Conservation (phyloP, 2,329 filamentous ascomycete genomes). For the Chaetomiaceae sp. region DNA sequence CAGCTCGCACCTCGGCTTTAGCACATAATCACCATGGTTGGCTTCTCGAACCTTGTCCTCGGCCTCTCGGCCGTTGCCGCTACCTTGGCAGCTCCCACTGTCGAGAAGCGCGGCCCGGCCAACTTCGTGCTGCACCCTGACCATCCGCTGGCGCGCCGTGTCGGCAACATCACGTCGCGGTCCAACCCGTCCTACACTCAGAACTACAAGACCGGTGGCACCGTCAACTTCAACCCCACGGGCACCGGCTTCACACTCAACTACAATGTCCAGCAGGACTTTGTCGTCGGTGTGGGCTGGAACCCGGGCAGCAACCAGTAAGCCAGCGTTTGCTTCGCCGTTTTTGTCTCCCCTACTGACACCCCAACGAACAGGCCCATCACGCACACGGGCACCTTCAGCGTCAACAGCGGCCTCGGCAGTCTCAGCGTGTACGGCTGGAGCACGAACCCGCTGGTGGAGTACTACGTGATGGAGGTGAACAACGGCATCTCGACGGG, state of each 20-base stretch:
- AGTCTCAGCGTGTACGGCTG: constrained; percentile 1
- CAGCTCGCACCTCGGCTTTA: background rate
- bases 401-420: background rate
- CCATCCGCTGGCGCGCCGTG: background rate
- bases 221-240: background rate
- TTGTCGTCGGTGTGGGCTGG: constrained; percentile 1
- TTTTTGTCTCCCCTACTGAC: background rate
- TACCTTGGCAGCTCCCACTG: background rate
- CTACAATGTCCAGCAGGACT: constrained; percentile 3
- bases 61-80: background rate
- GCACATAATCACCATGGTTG: background rate
- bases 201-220: constrained; percentile 2
- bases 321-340: background rate
- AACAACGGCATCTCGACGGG: background rate
- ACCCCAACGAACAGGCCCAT: background rate
- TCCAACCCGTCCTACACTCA: background rate
- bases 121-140: background rate
- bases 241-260: constrained; percentile 1
- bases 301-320: constrained; percentile 1
- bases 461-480: constrained; percentile 2
- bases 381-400: background rate
- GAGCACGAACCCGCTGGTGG: background rate
- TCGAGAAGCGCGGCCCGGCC: background rate
- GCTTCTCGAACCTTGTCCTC: background rate
- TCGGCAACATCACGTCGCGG: background rate